Conservation (phyloP, 139 green algal species). For the Chlorella sp. region DNA sequence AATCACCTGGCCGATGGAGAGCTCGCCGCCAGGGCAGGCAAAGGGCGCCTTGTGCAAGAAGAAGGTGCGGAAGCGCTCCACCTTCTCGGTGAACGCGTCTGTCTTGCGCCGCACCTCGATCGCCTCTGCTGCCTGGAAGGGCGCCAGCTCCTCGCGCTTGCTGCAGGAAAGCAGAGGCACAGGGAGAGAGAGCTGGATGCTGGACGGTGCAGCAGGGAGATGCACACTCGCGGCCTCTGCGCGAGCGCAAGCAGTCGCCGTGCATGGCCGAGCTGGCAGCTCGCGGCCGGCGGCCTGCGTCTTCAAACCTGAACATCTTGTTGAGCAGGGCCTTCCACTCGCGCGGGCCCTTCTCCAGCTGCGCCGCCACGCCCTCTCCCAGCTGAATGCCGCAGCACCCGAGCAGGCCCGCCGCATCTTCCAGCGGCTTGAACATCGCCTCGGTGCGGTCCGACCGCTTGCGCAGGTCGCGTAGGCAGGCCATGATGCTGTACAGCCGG, state of each 20-base stretch:
- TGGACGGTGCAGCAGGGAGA: too few relatives aligned
- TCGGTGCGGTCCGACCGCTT: slow-evolving; percentile 64
- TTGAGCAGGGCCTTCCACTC: slow-evolving; percentile 76
- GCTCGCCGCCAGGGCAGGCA: slow-evolving; percentile 45
- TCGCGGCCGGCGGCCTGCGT: background rate
- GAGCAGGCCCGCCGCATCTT: slow-evolving; percentile 65
- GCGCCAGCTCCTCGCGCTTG: slow-evolving; percentile 14
- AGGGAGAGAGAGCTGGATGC: too few relatives aligned
- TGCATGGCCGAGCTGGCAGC: background rate
- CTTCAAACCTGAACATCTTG: slow-evolving; percentile 69
- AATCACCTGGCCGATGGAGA: slow-evolving; percentile 67
- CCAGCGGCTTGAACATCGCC: slow-evolving; percentile 86
- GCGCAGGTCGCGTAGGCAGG: slow-evolving; percentile 85
- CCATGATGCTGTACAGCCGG: slow-evolving; percentile 81
- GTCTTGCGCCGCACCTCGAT: slow-evolving; percentile 56
- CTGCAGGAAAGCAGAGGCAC: background rate
- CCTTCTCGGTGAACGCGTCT: slow-evolving; percentile 78
- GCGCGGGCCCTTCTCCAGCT: slow-evolving; percentile 70
- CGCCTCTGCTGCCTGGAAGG: slow-evolving; percentile 16
- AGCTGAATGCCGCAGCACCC: slow-evolving; percentile 68
- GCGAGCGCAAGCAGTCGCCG: too few relatives aligned
- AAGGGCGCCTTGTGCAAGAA: slow-evolving; percentile 84
- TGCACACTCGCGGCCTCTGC: too few relatives aligned
- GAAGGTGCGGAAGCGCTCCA: slow-evolving; percentile 80
- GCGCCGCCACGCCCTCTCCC: slow-evolving; percentile 47